Base-by-base conservation (phyloP, 345 rosid genomes). In the Kandelia obovata region DNA sequence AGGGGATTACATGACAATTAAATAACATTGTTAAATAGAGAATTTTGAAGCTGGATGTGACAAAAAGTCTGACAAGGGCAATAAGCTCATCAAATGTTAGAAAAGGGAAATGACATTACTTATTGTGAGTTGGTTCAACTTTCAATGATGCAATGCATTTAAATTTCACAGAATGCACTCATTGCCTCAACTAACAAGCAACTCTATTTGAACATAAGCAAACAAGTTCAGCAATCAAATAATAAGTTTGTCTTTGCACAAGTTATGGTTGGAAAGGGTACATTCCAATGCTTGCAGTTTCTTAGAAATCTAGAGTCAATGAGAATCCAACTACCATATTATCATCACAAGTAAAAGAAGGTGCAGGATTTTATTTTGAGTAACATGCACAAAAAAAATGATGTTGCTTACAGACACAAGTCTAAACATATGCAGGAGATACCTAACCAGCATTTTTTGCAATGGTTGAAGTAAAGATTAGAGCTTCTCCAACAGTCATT, bases 361-460 rank as follows among this genome's bases (percentile, higher is more conserved):
- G 20, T 43, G 27, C 59, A 37, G 13, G 46, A 5, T 19, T 58
- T 27, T 46, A 28, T 27, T 28, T 58, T 13, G 34, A 66, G 28
- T 35, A 15, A 8, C 57, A 37, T 15, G 25, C 27, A 56, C 23
- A 32, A n/a, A 56, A 0, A 34, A 20, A 19, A 16, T 6, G 49
- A 32, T 34, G 30, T 43, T 3, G 17, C 49, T 11, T 13, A 15
- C 7, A 27, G 39, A 15, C 26, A 21, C 6, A 69, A 47, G 37
- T 47, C 31, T 11, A 6, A 59, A 60, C n/a, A 6, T 30, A 59
- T 21, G 34, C 21, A 55, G 21, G 27, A 58, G 51, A 52, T 75
- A 82, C 86, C 86, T 52, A 79, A 53, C 86, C 86, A 83, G 68
- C 86, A 83, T 46, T 75, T 83, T 49, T 59, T 72, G 82, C 86